Conservation (phyloP, 2,329 filamentous ascomycete genomes). For the Alternaria burnsii region DNA sequence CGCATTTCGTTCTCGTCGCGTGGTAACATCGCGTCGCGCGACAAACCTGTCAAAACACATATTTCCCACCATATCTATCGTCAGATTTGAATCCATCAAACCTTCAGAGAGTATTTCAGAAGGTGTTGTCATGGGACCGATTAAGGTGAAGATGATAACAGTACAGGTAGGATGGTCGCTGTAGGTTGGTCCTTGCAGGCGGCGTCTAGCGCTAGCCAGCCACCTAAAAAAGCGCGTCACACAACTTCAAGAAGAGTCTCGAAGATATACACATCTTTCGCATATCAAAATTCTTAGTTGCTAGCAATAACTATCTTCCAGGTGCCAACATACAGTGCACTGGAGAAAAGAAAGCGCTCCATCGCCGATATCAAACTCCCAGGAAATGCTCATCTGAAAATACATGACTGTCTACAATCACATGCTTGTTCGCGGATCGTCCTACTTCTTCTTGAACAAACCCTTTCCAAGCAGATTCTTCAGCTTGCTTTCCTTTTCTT, state of each 20-base stretch:
- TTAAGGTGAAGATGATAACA: not conserved
- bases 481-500: slow-evolving; percentile 52
- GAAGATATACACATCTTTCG: not conserved
- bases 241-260: not conserved
- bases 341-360: not conserved
- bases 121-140: not conserved
- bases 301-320: not conserved
- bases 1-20: not conserved
- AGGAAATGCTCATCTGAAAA: slow-evolving; percentile 6
- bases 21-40: not conserved
- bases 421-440: not conserved
- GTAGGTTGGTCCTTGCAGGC: not conserved
- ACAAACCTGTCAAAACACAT: not conserved
- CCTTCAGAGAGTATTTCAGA: not conserved
- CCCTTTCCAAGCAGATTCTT: slow-evolving; percentile 50
- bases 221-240: not conserved
- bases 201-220: not conserved
- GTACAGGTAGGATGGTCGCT: not conserved
- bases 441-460: slow-evolving; percentile 45
- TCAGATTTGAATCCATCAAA: not conserved
- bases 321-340: not conserved
- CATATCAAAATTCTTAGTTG: not conserved
- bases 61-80: not conserved
- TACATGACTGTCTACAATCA: not conserved
- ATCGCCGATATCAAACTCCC: not conserved